Base-by-base conservation (phyloP, 2,329 filamentous ascomycete genomes). In the Aphanoascus verrucosus region DNA sequence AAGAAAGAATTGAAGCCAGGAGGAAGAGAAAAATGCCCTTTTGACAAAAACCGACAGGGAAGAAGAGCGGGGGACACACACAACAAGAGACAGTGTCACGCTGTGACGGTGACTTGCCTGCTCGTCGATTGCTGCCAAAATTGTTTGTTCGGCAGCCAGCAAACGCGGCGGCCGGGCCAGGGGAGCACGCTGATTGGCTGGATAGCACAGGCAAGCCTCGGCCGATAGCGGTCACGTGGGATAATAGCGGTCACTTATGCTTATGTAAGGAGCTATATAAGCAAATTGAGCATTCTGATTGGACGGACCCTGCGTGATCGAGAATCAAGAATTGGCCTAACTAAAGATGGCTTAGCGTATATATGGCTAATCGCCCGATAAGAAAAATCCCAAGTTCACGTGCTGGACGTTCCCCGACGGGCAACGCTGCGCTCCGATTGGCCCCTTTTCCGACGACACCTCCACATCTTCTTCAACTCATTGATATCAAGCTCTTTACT, bases 191-290 rank as follows among this genome's bases (percentile, higher is more conserved):
- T 42, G 44, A 53, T 53, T 53, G 51, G 51, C 37, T 44, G 51
- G 44, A 12, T 44, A 49, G 2, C 17, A 19, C 50, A 37, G 40
- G 41, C 46, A 42, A 49, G 19, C 52, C 54, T 56, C 55, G 55
- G 55, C 52, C 52, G 42, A 54, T 19, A 46, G 11, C 28, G 9
- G 45, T 35, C 45, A 48, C 45, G 45, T 48, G 45, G 11, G 23
- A 28, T 4, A 17, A 3, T 40, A 19, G 32, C 44, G 17, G 45
- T 5, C 11, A 23, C n/a, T 38, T 35, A 49, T 34, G 46, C 23
- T 28, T 28, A 28, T 7, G 7, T 28, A 28, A 28, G n/a, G 23
- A 28, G 23, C 23, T 40, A 28, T 5, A 2, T 40, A 49, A 23
- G 19, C 46, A 49, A n/a, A 19, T 40, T 15, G 5, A 3, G 15